Base-by-base conservation (phyloP, 1,284 basidiomycete genomes). In the Rhodotorula glutinis region DNA sequence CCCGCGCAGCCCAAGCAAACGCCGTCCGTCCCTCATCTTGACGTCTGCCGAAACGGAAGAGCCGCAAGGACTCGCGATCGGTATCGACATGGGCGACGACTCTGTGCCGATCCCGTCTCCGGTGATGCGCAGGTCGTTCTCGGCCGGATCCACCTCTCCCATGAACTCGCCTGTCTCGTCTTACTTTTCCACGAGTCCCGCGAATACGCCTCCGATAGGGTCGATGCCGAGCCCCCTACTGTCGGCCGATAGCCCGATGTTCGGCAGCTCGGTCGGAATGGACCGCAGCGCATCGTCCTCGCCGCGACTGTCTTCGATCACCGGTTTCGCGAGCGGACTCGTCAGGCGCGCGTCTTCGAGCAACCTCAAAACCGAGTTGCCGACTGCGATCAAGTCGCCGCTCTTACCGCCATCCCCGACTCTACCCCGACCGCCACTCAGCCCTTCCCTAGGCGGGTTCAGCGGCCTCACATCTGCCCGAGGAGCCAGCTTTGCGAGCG, bases 21-120 rank as follows among this genome's bases (percentile, higher is more conserved):
- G 66, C 2, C 66, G 72, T 2, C 72, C 72, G 1, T 73, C 72
- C 9, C 60, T 73, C 30, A 63, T 73, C 46, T 46, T 73, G 11
- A 73, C 72, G 14, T 63, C 64, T 7, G 69, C 68, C 9, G 65
- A 62, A 1, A 40, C 61, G 4, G 63, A 72, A 17, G 61, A 69
- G 43, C 65, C 63, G 5, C 63, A 68, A 44, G 69, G 68, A 5
- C 63, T 73, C 38, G 61, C 61, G 14, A 53, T 66, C 49, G 58
- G 49, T 19, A 40, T 66, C 54, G 66, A 67, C 51, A 51, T 51
- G 44, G 60, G 63, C 33, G 47, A 60, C 51, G 59, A 29, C 27
- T 21, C 16, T 23, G 27, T 13, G 23, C 54, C 21, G 9, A 10
- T 17, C 3, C 63, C 67, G 11, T 60, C 63, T 1, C 67, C 64